phyloP scores from a whole-genome alignment of 371 early-diverging fungal genomes.

The Mucor irregularis region DNA sequence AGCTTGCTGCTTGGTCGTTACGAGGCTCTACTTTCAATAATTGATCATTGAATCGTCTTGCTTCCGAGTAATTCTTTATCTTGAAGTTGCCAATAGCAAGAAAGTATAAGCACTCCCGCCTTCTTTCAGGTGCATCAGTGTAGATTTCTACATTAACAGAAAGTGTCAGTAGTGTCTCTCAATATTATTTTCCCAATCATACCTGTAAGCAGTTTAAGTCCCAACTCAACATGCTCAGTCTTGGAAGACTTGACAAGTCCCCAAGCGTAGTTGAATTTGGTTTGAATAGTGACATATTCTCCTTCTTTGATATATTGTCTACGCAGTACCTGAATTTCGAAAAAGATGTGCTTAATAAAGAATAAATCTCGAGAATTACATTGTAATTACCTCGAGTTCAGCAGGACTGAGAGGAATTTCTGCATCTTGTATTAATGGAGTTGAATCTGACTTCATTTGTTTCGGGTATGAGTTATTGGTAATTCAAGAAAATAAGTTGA shows the following conservation, averaged over 20 bases:
- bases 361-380: not conserved
- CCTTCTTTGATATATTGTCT: slow-evolving; percentile 75
- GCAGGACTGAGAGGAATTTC: slow-evolving; percentile 40
- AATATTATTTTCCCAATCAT: not conserved
- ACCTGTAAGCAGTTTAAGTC: slow-evolving; percentile 81
- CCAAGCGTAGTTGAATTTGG: slow-evolving; percentile 97
- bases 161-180: not conserved
- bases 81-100: slow-evolving; percentile 90
- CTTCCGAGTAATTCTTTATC: slow-evolving; percentile 81
- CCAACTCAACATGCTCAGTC: slow-evolving; percentile 68
- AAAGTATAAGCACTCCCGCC: slow-evolving; percentile 94
- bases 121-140: slow-evolving; percentile 77
- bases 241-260: slow-evolving; percentile 76
- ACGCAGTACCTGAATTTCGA: slow-evolving; percentile 57
- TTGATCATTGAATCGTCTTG: slow-evolving; percentile 75
- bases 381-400: slow-evolving; percentile 35
- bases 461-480: not conserved
- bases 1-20: slow-evolving; percentile 78
- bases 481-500: not conserved
- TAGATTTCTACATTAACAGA: slow-evolving; percentile 71
- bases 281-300: slow-evolving; percentile 73
- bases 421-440: slow-evolving; percentile 43
- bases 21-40: slow-evolving; percentile 82
- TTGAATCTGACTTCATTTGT: slow-evolving; percentile 31
- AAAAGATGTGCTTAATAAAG: not conserved